Percentiles rank a stretch among this genome's conserved stretches.
Evolutionary conservation across 768 basidiomycete species (phyloP).

Genomic region (Tylopilus intermedius): DNA sequence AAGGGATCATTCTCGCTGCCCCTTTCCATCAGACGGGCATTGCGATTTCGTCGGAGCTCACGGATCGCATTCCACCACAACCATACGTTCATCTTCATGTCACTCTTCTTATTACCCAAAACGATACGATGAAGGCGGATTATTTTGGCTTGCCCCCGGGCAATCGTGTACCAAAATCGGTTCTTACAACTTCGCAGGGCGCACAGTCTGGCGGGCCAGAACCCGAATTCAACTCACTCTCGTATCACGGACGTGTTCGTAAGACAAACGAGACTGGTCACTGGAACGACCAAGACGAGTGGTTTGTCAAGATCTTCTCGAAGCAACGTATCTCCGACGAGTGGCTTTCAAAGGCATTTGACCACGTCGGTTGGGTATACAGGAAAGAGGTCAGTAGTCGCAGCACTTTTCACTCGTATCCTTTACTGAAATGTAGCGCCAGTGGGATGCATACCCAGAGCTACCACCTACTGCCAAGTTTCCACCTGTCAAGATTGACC

Average conservation of each 20-base stretch:
- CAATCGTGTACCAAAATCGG: conserved; percentile 49
- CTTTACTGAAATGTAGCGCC: conserved; percentile 5
- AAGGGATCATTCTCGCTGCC: conserved; percentile 78
- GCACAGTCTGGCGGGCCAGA: conserved; percentile 46
- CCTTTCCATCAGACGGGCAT: conserved; percentile 74
- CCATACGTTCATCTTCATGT: conserved; percentile 85
- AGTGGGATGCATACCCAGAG: conserved; percentile 82
- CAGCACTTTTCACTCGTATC: background rate
- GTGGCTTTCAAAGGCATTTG: conserved; percentile 66
- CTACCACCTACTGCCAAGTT: conserved; percentile 63
- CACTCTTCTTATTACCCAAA: conserved; percentile 79
- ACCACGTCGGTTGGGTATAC: conserved; percentile 72
- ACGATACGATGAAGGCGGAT: conserved; percentile 50
- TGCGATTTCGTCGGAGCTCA: conserved; percentile 42
- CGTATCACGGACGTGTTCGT: conserved; percentile 62
- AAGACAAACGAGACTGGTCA: conserved; percentile 23
- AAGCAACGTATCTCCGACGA: conserved; percentile 57
- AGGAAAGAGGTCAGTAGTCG: conserved; percentile 60
- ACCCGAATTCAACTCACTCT: conserved; percentile 84
- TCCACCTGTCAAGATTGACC: conserved; percentile 73
- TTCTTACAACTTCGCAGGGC: conserved; percentile 73
- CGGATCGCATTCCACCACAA: conserved; percentile 55
- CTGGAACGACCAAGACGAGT: conserved; percentile 36
- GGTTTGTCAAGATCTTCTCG: conserved; percentile 88
- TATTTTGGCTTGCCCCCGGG: conserved; percentile 61